Conservation (phyloP, 225 moss, liverwort and hornwort genomes). For the Physcomitrium patens region DNA sequence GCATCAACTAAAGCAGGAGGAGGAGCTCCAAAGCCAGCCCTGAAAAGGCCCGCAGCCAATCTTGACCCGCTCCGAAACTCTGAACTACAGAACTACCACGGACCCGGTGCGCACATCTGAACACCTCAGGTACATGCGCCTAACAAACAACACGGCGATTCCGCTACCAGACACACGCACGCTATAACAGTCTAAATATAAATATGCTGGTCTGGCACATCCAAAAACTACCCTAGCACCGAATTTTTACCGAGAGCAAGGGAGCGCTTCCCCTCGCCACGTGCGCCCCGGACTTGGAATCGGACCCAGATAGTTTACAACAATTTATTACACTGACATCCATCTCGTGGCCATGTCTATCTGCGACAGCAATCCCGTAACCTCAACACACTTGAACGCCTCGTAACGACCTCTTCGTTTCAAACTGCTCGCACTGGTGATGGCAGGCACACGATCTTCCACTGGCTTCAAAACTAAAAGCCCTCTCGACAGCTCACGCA, state of each 20-base stretch:
- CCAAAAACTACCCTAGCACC: neutral
- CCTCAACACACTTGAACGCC: too few relatives aligned
- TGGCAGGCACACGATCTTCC: too few relatives aligned
- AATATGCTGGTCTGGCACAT: constrained; percentile 5
- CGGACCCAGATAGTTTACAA: constrained; percentile 13
- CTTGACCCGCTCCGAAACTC: too few relatives aligned
- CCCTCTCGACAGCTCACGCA: too few relatives aligned
- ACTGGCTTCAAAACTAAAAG: too few relatives aligned
- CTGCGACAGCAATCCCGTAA: constrained; percentile 8
- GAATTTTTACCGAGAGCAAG: constrained; percentile 13
- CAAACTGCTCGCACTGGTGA: too few relatives aligned
- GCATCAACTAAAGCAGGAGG: too few relatives aligned
- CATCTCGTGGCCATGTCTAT: constrained; percentile 20
- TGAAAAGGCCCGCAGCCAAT: too few relatives aligned
- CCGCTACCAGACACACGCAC: neutral
- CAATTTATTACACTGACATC: constrained; percentile 29
- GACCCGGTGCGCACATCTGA: too few relatives aligned
- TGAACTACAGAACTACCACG: too few relatives aligned
- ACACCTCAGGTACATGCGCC: neutral
- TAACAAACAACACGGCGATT: neutral
- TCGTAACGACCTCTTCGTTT: too few relatives aligned
- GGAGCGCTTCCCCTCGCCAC: constrained; percentile 15
- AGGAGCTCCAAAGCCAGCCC: too few relatives aligned
- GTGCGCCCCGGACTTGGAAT: constrained; percentile 29
- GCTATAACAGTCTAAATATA: constrained; percentile 22